These are phyloP conservation scores for Lodderomyces pseudojiufengensis DNA, from an alignment of 1,139 yeast genomes.

Conservation along the genomic window DNA sequence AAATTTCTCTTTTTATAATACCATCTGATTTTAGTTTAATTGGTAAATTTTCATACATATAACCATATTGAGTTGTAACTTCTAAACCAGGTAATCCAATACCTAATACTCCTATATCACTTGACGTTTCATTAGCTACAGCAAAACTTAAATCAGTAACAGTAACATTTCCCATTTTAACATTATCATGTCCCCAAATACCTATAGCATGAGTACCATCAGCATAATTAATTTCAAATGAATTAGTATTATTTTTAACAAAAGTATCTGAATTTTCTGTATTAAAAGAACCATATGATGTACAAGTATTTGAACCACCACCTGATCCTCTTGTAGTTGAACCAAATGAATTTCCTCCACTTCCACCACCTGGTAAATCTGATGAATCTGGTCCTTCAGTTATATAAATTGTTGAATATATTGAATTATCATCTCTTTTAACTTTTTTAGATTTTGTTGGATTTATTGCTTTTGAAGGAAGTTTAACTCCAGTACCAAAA, in stretches of 20 bases:
- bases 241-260: conserved; percentile 30
- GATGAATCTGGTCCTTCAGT: conserved; percentile 7
- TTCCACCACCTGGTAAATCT: conserved; percentile 4
- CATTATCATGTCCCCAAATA: conserved; percentile 49
- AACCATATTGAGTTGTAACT: conserved; percentile 22
- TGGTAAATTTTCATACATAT: conserved; percentile 32
- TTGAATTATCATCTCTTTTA: neutral
- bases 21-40: conserved; percentile 37
- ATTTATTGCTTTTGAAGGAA: conserved; percentile 3
- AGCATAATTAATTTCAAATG: conserved; percentile 53
- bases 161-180: conserved; percentile 35
- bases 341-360: neutral
- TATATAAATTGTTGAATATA: conserved; percentile 6
- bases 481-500: conserved; percentile 6
- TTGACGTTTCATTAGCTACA: conserved; percentile 41
- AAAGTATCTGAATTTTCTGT: conserved; percentile 32
- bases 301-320: conserved; percentile 32
- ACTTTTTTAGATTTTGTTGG: neutral
- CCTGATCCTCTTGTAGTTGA: conserved; percentile 10
- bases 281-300: conserved; percentile 38
- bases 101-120: conserved; percentile 49
- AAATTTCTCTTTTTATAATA: conserved; percentile 46
- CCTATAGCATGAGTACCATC: conserved; percentile 63
- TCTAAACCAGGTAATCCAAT: conserved; percentile 55
- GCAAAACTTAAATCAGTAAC: conserved; percentile 51